Evolutionary conservation across 495 filamentous ascomycete genomes (phyloP), one percentile per base, ranked within the genome.

Genomic region (Staphylotrichum tortipilum): DNA sequence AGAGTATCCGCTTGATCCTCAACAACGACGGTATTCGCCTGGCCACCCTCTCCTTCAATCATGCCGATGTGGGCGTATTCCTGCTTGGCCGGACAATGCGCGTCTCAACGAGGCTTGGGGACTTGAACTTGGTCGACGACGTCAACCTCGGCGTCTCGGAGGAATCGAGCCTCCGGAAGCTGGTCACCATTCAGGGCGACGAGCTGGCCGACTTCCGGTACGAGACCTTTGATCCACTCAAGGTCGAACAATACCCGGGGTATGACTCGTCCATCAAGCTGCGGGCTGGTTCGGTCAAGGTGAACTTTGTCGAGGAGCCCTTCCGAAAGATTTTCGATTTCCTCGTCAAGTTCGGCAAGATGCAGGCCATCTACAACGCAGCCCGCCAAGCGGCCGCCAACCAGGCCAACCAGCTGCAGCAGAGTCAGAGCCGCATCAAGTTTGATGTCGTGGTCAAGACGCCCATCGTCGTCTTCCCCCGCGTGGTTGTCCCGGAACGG

Each of bases 291-390:
- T 97, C 92, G 0, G 83, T 98, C 63, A 95, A 92, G 66, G 75
- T 98, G 63, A 96, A 95, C 61, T 97, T 98, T 62, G 65, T 96
- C 7, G 89, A 94, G 55, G 92, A 97, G 62, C 92, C 92, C 4
- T 97, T 95, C 71, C 85, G 94, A 35, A 97, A 97, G 68, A 98
- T 98, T 52, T 87, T 97, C 68, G 86, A 95, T 60, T 98, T 97
- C 67, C 73, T 89, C 24, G 87, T 98, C 58, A 98, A 98, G 57
- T 98, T 98, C 60, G 92, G 92, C 49, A 94, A 94, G 68, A 98
- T 98, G 92, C 92, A 97, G 67, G 89, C 92, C 19, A 89, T 98
- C 40, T 97, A 95, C 75, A 97, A 98, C 64, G 91, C 92, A 17
- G 92, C 92, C 18, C 81, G 94, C 21, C 88, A 90, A 66, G 92